Conservation (phyloP, 2,329 filamentous ascomycete genomes). For the Huntiella moniliformis region DNA sequence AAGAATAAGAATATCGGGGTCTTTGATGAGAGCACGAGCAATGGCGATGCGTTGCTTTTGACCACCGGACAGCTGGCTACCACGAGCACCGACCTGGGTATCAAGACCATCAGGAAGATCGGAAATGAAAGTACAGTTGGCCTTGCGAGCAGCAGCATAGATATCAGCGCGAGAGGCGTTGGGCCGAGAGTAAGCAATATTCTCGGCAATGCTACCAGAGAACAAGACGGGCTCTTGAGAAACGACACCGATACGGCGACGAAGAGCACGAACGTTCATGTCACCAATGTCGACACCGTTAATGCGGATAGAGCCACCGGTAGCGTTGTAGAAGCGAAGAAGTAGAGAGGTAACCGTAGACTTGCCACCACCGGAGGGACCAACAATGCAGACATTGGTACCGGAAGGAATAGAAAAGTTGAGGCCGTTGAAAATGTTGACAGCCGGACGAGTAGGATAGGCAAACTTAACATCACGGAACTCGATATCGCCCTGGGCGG, state of each 20-base stretch:
- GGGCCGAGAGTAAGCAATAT: slow-evolving; percentile 81
- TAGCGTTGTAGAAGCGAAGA: slow-evolving; percentile 79
- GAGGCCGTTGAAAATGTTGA: slow-evolving; percentile 75
- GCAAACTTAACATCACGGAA: slow-evolving; percentile 76
- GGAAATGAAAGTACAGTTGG: slow-evolving; percentile 91
- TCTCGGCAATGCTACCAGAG: slow-evolving; percentile 67
- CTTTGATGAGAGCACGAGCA: slow-evolving; percentile 79
- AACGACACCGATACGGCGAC: slow-evolving; percentile 85
- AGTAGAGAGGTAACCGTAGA: slow-evolving; percentile 87
- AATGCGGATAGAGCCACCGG: slow-evolving; percentile 57
- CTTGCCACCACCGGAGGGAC: slow-evolving; percentile 88
- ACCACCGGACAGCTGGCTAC: slow-evolving; percentile 83
- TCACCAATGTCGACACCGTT: slow-evolving; percentile 64
- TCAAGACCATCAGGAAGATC: slow-evolving; percentile 94
- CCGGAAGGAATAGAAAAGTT: slow-evolving; percentile 84
- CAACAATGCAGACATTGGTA: slow-evolving; percentile 89
- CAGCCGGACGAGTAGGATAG: slow-evolving; percentile 84
- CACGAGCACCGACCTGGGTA: slow-evolving; percentile 78
- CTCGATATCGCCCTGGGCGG: slow-evolving; percentile 71
- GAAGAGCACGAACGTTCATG: slow-evolving; percentile 86
- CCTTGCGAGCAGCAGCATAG: slow-evolving; percentile 67
- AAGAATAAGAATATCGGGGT: slow-evolving; percentile 89
- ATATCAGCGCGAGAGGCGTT: slow-evolving; percentile 63
- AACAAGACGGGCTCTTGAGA: slow-evolving; percentile 90
- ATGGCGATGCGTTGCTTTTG: slow-evolving; percentile 98